Conservation (phyloP, 2,329 filamentous ascomycete genomes). For the Cladorrhinum sp. region DNA sequence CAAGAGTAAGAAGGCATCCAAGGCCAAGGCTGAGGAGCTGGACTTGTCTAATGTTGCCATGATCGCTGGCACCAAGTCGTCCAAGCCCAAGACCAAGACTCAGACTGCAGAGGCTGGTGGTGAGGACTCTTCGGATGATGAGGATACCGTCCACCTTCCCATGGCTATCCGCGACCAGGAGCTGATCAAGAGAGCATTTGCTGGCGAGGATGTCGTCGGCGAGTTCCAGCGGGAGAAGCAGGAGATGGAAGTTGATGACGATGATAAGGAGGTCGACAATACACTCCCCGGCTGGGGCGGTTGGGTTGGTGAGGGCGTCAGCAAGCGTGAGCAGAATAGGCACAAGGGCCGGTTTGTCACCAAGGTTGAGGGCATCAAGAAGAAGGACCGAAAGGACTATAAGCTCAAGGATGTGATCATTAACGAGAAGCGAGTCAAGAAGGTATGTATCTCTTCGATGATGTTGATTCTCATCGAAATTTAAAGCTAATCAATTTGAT, state of each 20-base stretch:
- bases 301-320: conserved; percentile 84
- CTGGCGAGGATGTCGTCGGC: conserved; percentile 76
- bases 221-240: conserved; percentile 82
- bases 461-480: background rate
- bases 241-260: conserved; percentile 68
- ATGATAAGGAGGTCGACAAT: conserved; percentile 76
- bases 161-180: conserved; percentile 60
- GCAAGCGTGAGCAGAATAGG: conserved; percentile 63
- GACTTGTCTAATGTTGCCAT: conserved; percentile 39
- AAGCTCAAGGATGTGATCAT: conserved; percentile 85
- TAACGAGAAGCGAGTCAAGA: conserved; percentile 85
- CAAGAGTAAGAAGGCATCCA: conserved; percentile 39
- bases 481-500: background rate
- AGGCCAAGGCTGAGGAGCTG: conserved; percentile 37
- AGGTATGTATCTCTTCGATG: conserved; percentile 53
- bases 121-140: conserved; percentile 43
- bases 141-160: conserved; percentile 49
- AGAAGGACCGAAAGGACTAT: conserved; percentile 74
- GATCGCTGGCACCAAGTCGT: conserved; percentile 25
- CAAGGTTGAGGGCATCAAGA: conserved; percentile 70
- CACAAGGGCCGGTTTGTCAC: conserved; percentile 62
- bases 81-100: conserved; percentile 14
- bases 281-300: conserved; percentile 92
- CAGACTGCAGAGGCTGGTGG: conserved; percentile 11
- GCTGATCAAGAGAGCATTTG: conserved; percentile 80